These are phyloP conservation scores for Endoconidiophora polonica DNA, from an alignment of 2,329 filamentous ascomycete species.

Conservation along the genomic window DNA sequence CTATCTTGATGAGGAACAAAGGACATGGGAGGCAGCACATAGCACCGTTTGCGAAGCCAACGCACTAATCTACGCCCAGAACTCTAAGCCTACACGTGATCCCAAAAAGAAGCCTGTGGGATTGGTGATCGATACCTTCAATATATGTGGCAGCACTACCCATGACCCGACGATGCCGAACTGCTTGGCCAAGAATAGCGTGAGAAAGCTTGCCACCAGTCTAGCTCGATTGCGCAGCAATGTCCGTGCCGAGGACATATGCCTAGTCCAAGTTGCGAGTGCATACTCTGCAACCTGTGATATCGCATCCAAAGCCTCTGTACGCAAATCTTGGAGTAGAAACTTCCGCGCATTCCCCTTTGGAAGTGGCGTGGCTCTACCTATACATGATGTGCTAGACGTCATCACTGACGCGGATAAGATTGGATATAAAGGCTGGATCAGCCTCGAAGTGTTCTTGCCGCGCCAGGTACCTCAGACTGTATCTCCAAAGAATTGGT, in stretches of 20 bases:
- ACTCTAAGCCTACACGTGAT: too few species aligned
- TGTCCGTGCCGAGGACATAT: conserved; percentile 1
- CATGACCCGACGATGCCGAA: not conserved
- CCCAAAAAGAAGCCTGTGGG: conserved; percentile 11
- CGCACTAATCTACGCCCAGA: not conserved
- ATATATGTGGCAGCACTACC: conserved; percentile 14
- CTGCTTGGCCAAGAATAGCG: not conserved
- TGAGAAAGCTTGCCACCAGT: too few species aligned
- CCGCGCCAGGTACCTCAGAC: not conserved
- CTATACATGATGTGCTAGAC: conserved; percentile 13
- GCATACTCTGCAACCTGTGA: not conserved
- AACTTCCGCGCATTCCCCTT: conserved; percentile 14
- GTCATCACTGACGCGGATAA: conserved; percentile 12
- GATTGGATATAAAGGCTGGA: conserved; percentile 13
- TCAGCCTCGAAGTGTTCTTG: conserved; percentile 16
- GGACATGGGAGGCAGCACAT: conserved; percentile 14
- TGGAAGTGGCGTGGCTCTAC: too few species aligned
- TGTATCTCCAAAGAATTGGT: too few species aligned
- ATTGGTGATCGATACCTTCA: conserved; percentile 18
- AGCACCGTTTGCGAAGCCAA: conserved; percentile 9
- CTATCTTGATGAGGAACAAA: too few species aligned
- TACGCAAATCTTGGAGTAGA: conserved; percentile 13
- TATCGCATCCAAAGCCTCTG: too few species aligned
- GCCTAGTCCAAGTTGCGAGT: conserved; percentile 16
- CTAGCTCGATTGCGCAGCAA: too few species aligned